Conservation (phyloP, 2,329 filamentous ascomycete species). For the Aspergillus viridinutans region DNA sequence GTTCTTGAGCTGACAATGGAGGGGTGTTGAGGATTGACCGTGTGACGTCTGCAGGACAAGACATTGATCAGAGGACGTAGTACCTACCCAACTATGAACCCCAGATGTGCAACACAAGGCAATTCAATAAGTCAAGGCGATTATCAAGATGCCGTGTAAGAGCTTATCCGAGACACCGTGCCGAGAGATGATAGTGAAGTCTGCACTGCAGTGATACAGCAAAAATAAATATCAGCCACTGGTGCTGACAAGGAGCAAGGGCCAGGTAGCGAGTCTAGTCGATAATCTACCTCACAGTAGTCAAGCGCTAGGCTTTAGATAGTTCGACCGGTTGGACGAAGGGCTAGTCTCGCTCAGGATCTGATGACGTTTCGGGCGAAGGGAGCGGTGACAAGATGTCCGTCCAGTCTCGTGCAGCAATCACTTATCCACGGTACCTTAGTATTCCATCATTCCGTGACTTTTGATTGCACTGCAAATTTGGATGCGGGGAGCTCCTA, state of each 20-base stretch:
- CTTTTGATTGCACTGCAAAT: not conserved
- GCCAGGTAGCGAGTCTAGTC: not conserved
- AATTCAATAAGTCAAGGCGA: not conserved
- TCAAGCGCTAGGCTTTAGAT: not conserved
- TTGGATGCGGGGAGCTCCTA: not conserved
- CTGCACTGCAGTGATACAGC: not conserved
- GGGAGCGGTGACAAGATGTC: conserved; percentile 13
- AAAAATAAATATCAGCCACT: not conserved
- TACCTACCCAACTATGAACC: not conserved
- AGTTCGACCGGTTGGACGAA: not conserved
- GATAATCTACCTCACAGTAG: not conserved
- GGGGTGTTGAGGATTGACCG: not conserved
- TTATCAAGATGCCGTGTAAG: not conserved
- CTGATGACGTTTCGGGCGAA: conserved; percentile 31
- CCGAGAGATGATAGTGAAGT: not conserved
- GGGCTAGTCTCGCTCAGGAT: not conserved
- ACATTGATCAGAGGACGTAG: not conserved
- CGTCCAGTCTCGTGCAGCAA: too few species aligned
- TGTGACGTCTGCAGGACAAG: not conserved
- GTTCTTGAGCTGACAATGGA: not conserved
- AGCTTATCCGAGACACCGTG: not conserved
- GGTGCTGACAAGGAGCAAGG: not conserved
- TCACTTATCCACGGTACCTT: too few species aligned
- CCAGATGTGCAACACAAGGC: not conserved
- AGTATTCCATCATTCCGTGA: not conserved